phyloP scores from a whole-genome alignment of 352 stramenopile species.

The Pythium coloratum region DNA sequence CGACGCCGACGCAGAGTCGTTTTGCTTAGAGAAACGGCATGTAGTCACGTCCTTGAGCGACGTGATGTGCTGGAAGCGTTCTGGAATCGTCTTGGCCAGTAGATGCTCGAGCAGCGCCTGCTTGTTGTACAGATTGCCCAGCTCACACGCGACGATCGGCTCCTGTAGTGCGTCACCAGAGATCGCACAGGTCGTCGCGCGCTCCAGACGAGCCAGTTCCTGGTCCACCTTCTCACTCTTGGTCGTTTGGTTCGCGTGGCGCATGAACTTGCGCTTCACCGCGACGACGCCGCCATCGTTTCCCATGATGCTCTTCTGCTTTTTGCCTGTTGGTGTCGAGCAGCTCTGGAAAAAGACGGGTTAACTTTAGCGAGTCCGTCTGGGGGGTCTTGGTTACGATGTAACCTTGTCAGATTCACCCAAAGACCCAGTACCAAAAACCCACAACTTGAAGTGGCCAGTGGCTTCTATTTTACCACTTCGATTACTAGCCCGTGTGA shows the following conservation, averaged over 20 bases:
- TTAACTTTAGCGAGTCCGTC: neutral
- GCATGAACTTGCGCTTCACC: slow-evolving; percentile 94
- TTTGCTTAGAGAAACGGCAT: slow-evolving; percentile 47
- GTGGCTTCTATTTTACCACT: neutral
- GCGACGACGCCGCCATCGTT: slow-evolving; percentile 93
- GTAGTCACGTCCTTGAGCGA: slow-evolving; percentile 88
- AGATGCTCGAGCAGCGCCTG: slow-evolving; percentile 82
- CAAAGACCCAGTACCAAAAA: neutral
- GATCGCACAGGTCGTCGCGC: slow-evolving; percentile 74
- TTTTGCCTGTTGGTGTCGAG: slow-evolving; percentile 1
- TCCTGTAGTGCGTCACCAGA: slow-evolving; percentile 77
- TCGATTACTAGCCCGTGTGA: neutral
- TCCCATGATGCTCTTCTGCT: slow-evolving; percentile 61
- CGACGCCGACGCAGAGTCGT: slow-evolving; percentile 4
- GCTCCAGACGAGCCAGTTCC: slow-evolving; percentile 56
- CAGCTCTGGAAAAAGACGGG: neutral
- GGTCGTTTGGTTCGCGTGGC: slow-evolving; percentile 78
- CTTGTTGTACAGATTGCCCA: slow-evolving; percentile 94
- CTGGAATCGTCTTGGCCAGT: slow-evolving; percentile 74
- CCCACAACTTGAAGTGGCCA: slow-evolving; percentile 3
- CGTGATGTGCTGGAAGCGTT: slow-evolving; percentile 75
- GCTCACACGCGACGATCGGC: slow-evolving; percentile 85
- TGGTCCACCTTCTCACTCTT: slow-evolving; percentile 67
- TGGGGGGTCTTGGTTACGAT: neutral
- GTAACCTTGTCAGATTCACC: neutral